These are phyloP conservation scores for Candida piceae DNA, from an alignment of 805 yeast genomes.

Conservation along the genomic window DNA sequence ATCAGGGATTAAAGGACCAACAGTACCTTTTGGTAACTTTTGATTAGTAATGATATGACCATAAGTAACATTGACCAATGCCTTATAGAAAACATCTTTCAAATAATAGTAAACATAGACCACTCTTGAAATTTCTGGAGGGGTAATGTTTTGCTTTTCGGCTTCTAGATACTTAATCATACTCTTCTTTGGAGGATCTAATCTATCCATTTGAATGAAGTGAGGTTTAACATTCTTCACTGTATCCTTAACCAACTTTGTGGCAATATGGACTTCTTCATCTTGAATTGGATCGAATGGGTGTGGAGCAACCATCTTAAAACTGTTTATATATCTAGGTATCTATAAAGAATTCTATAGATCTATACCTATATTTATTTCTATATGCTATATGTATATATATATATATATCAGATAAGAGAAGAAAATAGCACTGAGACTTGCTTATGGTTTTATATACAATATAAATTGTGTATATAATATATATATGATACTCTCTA, in stretches of 20 bases:
- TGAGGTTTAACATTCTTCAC: conserved; percentile 52
- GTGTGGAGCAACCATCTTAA: conserved; percentile 17
- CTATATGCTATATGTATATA: too few species aligned
- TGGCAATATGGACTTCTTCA: conserved; percentile 50
- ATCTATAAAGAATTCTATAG: too few species aligned
- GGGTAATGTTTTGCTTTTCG: conserved; percentile 47
- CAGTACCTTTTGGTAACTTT: conserved; percentile 53
- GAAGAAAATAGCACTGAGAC: too few species aligned
- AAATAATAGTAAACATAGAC: conserved; percentile 64
- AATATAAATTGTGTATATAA: too few species aligned
- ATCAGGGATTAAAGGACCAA: conserved; percentile 69
- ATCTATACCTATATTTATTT: too few species aligned
- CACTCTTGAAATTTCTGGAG: conserved; percentile 62
- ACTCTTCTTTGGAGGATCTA: conserved; percentile 75
- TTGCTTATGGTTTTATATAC: too few species aligned
- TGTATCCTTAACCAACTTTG: conserved; percentile 56
- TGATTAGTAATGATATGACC: conserved; percentile 58
- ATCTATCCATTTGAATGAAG: conserved; percentile 61
- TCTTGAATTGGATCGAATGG: conserved; percentile 41
- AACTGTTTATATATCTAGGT: too few species aligned
- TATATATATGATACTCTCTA: too few species aligned
- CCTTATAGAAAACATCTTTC: conserved; percentile 54
- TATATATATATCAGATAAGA: too few species aligned
- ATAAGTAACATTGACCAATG: conserved; percentile 60
- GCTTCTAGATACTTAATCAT: conserved; percentile 66